Evolutionary conservation across 305 asterid genomes (phyloP).

Genomic region (Fraxinus ornus): DNA sequence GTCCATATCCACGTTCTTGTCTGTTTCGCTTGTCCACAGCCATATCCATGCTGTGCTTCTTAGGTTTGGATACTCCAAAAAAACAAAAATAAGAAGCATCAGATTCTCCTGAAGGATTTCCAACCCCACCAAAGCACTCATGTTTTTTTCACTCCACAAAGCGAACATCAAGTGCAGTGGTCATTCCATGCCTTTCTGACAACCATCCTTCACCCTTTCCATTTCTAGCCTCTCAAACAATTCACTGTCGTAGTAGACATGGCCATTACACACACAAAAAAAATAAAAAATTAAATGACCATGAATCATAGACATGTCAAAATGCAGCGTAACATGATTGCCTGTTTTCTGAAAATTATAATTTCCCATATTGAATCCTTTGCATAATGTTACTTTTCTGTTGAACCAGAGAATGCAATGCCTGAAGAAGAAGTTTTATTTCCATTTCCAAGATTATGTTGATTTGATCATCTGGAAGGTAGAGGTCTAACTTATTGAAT

Average conservation of each 20-base stretch:
- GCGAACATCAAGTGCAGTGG: neutral
- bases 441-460: conserved; percentile 94
- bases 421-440: conserved; percentile 96
- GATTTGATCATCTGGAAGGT: conserved; percentile 97
- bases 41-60: neutral
- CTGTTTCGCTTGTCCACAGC: neutral
- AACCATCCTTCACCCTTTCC: neutral
- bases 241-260: neutral
- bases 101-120: neutral
- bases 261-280: neutral
- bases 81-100: neutral
- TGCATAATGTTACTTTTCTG: conserved; percentile 19
- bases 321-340: neutral
- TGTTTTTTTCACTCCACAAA: neutral
- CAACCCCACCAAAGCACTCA: neutral
- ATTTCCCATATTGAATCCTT: conserved; percentile 9
- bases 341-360: neutral
- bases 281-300: neutral
- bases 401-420: conserved; percentile 77
- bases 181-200: neutral
- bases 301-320: neutral
- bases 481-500: conserved; percentile 20
- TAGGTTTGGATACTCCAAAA: neutral
- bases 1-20: neutral
- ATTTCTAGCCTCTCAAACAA: neutral